phyloP scores from a whole-genome alignment of 106 monocot genomes.

The Platanthera zijinensis region DNA sequence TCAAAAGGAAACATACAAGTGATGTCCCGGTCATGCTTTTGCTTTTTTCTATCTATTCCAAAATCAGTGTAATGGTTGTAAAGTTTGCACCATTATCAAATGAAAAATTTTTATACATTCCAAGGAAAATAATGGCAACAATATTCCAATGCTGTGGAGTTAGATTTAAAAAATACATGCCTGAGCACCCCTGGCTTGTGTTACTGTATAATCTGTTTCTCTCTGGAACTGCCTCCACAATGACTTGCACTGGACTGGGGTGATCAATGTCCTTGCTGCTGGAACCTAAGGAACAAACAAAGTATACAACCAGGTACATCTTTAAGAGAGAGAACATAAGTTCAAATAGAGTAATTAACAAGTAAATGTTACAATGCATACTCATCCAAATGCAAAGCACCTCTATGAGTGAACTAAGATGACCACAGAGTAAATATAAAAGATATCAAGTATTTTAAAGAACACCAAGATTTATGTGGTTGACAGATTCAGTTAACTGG shows the following conservation, averaged over 20 bases:
- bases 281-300: slow-evolving; percentile 39
- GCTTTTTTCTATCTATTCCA: background rate
- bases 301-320: background rate
- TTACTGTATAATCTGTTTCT: slow-evolving; percentile 84
- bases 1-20: background rate
- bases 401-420: too few species aligned
- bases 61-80: background rate
- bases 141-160: background rate
- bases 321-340: background rate
- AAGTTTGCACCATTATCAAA: background rate
- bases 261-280: slow-evolving; percentile 62
- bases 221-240: slow-evolving; percentile 90
- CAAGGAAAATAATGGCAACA: background rate
- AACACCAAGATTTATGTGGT: too few species aligned
- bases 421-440: background rate
- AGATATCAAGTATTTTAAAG: background rate
- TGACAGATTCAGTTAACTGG: too few species aligned
- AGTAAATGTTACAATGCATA: too few species aligned
- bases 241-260: slow-evolving; percentile 90
- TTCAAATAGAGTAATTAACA: too few species aligned
- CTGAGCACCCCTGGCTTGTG: slow-evolving; percentile 94
- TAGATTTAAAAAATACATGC: slow-evolving; percentile 16
- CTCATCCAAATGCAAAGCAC: too few species aligned
- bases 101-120: background rate
- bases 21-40: background rate